A percentile compares a stretch with the other conserved stretches of the same genome.
Conservation (phyloP, 805 yeast species). For the Saturnispora kantuleensis region DNA sequence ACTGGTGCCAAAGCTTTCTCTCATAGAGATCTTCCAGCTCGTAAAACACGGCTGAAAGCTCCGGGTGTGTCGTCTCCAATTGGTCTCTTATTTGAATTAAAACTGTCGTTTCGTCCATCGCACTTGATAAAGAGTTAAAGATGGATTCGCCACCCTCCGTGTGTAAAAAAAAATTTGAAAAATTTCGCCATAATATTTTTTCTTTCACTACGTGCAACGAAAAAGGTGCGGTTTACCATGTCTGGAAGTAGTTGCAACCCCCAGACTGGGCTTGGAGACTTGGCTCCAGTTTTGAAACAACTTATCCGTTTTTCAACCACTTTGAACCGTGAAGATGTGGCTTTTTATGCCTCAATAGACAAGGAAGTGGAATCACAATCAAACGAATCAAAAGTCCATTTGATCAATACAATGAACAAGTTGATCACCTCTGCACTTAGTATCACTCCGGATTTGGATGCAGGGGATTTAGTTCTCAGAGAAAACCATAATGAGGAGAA, state of each 20-base stretch:
- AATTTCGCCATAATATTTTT: slow-evolving; percentile 1
- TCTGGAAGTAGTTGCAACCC: background rate
- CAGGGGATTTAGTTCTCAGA: slow-evolving; percentile 20
- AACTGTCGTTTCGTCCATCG: slow-evolving; percentile 33
- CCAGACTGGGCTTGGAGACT: slow-evolving; percentile 15
- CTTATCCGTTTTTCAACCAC: slow-evolving; percentile 59
- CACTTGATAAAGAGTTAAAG: background rate
- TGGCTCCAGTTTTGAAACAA: slow-evolving; percentile 41
- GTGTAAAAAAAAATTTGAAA: background rate
- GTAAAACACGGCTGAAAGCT: slow-evolving; percentile 50
- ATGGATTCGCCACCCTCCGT: too few relatives aligned
- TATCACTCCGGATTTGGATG: slow-evolving; percentile 19
- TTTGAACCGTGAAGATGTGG: slow-evolving; percentile 71
- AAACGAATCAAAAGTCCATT: slow-evolving; percentile 23
- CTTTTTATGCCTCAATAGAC: slow-evolving; percentile 61
- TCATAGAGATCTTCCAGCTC: slow-evolving; percentile 79
- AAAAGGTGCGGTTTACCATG: too few relatives aligned
- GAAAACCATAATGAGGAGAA: slow-evolving; percentile 29
- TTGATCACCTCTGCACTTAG: slow-evolving; percentile 25
- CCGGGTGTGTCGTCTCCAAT: slow-evolving; percentile 37
- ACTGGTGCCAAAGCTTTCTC: slow-evolving; percentile 90
- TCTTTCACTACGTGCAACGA: background rate
- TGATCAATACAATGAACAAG: slow-evolving; percentile 29
- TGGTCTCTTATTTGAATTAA: slow-evolving; percentile 56
- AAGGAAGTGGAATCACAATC: slow-evolving; percentile 33